These are phyloP conservation scores for Fusarium sterilihyphosum DNA, from an alignment of 2,329 filamentous ascomycete genomes.

Conservation along the genomic window DNA sequence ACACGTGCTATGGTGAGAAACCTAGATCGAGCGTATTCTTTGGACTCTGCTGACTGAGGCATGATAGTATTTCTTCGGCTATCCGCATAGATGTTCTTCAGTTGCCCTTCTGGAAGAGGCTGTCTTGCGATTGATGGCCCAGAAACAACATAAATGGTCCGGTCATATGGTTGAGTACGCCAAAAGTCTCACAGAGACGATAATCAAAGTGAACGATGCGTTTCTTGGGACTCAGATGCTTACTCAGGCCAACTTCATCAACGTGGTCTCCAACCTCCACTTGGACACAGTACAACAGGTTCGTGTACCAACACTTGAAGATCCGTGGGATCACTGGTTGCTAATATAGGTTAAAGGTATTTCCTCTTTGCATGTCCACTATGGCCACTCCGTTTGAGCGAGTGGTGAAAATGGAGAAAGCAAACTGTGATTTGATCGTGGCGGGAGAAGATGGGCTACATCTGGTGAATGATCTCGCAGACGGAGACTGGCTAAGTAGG, in stretches of 20 bases:
- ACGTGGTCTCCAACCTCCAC: background rate
- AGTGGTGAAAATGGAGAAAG: background rate
- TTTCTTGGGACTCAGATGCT: conserved; percentile 12
- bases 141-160: accelerated
- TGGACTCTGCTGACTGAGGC: background rate
- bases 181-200: background rate
- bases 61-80: background rate
- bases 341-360: background rate
- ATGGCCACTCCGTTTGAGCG: background rate
- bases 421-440: background rate
- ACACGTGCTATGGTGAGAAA: background rate
- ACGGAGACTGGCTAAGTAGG: background rate
- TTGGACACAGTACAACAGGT: background rate
- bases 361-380: background rate
- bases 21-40: accelerated
- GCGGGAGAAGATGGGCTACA: accelerated
- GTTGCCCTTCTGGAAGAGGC: background rate
- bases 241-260: conserved; percentile 7
- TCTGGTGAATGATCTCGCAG: accelerated
- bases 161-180: background rate
- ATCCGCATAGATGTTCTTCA: background rate
- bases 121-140: background rate
- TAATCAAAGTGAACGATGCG: conserved; percentile 1
- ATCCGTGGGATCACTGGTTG: background rate
- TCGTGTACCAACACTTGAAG: background rate